Percentiles rank a stretch among this genome's conserved stretches.
Evolutionary conservation across 1,284 basidiomycete species (phyloP).

Genomic region (Trametes hirsuta): DNA sequence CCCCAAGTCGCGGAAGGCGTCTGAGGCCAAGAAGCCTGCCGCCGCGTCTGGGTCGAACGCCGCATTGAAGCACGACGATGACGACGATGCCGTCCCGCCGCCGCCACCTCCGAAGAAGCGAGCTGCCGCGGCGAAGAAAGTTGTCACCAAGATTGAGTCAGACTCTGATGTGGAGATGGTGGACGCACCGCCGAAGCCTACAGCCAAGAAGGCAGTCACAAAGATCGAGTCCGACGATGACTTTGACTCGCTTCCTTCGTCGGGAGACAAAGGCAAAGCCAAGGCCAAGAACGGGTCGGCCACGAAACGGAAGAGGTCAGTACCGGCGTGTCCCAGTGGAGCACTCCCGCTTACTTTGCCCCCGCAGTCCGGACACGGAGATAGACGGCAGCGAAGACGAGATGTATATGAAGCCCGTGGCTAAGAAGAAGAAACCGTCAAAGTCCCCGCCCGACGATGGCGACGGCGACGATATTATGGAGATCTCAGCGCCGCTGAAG

Average conservation of each 20-base stretch:
- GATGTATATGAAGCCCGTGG: conserved; percentile 43
- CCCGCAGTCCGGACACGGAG: conserved; percentile 36
- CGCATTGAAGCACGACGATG: conserved; percentile 32
- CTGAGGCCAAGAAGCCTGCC: conserved; percentile 35
- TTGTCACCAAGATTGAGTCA: conserved; percentile 35
- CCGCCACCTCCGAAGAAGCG: conserved; percentile 33
- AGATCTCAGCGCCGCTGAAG: conserved; percentile 41
- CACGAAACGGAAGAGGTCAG: conserved; percentile 60
- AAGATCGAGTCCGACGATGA: conserved; percentile 34
- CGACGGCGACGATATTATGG: conserved; percentile 45
- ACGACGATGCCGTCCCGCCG: conserved; percentile 28
- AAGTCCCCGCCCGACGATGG: conserved; percentile 32
- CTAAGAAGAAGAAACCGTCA: conserved; percentile 32
- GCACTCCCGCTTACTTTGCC: neutral
- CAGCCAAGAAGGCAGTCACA: conserved; percentile 27
- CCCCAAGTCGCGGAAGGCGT: conserved; percentile 43
- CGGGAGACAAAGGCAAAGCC: conserved; percentile 42
- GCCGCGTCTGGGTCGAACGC: conserved; percentile 34
- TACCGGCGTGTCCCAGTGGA: neutral
- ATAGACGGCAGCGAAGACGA: conserved; percentile 45
- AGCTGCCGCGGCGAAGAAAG: conserved; percentile 33
- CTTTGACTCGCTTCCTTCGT: conserved; percentile 32
- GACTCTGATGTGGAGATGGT: conserved; percentile 45
- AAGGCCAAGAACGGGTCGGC: conserved; percentile 37
- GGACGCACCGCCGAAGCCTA: conserved; percentile 21